Conservation (phyloP, 371 early-diverging fungal genomes). For the Mortierella sp. region DNA sequence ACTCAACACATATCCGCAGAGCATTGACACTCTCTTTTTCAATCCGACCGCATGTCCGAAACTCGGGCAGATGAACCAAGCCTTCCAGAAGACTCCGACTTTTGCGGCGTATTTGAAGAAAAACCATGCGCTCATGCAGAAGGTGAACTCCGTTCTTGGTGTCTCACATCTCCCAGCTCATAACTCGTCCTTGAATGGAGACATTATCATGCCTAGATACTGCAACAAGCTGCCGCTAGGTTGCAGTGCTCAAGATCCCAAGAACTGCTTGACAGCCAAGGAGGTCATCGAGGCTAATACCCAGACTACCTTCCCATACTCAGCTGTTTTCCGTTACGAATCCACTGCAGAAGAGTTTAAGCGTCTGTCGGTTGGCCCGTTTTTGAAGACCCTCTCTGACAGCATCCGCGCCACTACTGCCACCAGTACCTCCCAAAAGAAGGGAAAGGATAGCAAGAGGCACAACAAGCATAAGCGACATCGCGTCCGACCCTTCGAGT, state of each 20-base stretch:
- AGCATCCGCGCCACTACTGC: slow-evolving; percentile 5
- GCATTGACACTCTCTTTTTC: slow-evolving; percentile 9
- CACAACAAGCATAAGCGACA: neutral
- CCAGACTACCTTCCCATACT: slow-evolving; percentile 3
- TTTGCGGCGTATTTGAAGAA: neutral
- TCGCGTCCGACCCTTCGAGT: slow-evolving; percentile 9
- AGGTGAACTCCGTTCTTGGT: slow-evolving; percentile 11
- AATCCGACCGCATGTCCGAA: slow-evolving; percentile 19
- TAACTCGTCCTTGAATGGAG: slow-evolving; percentile 1
- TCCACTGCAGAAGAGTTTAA: slow-evolving; percentile 13
- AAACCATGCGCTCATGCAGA: slow-evolving; percentile 3
- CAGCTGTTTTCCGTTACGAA: slow-evolving; percentile 9
- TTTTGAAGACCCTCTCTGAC: slow-evolving; percentile 7
- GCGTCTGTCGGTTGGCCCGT: slow-evolving; percentile 6
- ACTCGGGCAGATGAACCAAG: neutral
- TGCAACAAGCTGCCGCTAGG: slow-evolving; percentile 20
- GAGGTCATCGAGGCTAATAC: slow-evolving; percentile 5
- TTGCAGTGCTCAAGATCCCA: slow-evolving; percentile 7
- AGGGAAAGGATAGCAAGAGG: no score
- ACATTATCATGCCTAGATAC: slow-evolving; percentile 10
- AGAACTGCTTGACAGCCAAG: neutral
- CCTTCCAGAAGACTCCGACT: slow-evolving; percentile 5
- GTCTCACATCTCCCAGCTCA: neutral
- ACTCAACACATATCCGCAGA: slow-evolving; percentile 15
- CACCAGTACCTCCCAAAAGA: no score